Base-by-base conservation (phyloP, 108 stramenopile species). In the Stephanodiscus triporus region DNA sequence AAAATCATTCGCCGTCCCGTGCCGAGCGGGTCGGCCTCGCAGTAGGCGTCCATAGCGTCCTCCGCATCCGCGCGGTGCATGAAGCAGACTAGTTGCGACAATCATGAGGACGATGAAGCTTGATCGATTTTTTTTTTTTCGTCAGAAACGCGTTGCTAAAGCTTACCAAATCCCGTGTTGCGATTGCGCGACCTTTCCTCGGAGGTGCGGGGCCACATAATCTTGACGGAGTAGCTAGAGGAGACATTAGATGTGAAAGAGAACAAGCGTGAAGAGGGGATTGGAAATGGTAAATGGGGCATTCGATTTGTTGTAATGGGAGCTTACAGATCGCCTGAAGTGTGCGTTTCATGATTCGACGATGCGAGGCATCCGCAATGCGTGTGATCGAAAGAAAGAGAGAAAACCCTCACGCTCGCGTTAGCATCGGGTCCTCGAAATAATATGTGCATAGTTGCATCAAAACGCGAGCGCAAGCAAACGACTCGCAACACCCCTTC, bases 121-220 rank as follows among this genome's bases (percentile, higher is more conserved):
- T n/a, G n/a, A n/a, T n/a, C n/a, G n/a, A n/a, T n/a, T n/a, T n/a
- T n/a, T n/a, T n/a, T n/a, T n/a, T n/a, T n/a, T n/a, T n/a, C n/a
- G n/a, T n/a, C n/a, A n/a, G n/a, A n/a, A n/a, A n/a, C n/a, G n/a
- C n/a, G n/a, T n/a, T n/a, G n/a, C n/a, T n/a, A n/a, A n/a, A n/a
- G n/a, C n/a, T n/a, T n/a, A n/a, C n/a, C n/a, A 70, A 97, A 97
- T 9, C 96, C 94, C 4, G 94, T 92, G 66, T 91, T 91, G 9
- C 95, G 78, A 63, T 92, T 87, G 32, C 97, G 86, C 4, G 77
- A 71, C 32, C 89, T 48, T 72, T 97, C 97, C 66, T 93, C 92
- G 36, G 81, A 77, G 2, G 95, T 95, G 24, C 97, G 77, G 4
- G 97, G 95, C 94, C 94, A 97, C 97, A 97, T 97, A 66, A 97